phyloP scores from a whole-genome alignment of 2,329 filamentous ascomycete genomes.

The Pseudogymnoascus sp. region DNA sequence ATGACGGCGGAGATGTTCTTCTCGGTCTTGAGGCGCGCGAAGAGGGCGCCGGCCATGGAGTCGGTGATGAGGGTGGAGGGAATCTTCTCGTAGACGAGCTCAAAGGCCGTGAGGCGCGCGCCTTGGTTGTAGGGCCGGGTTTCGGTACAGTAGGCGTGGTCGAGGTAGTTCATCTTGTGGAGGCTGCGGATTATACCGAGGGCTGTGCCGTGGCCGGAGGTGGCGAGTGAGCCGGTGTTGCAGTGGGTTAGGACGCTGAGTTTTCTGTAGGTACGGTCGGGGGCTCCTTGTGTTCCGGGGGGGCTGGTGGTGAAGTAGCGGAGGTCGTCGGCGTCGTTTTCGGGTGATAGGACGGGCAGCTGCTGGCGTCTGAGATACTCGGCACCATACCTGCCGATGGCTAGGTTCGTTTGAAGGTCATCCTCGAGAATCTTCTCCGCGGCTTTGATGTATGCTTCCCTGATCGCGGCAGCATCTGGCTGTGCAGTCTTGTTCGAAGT shows the following conservation, averaged over 20 bases:
- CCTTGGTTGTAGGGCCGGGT: conserved; percentile 98
- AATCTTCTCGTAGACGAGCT: conserved; percentile 89
- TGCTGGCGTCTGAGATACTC: conserved; percentile 60
- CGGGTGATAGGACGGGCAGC: conserved; percentile 22
- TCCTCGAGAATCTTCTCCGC: conserved; percentile 83
- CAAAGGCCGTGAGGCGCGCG: conserved; percentile 87
- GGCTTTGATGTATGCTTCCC: conserved; percentile 65
- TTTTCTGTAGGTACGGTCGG: conserved; percentile 42
- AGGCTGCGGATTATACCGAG: conserved; percentile 88
- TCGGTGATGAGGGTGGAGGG: conserved; percentile 90
- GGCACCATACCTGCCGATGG: conserved; percentile 77
- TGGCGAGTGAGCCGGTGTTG: conserved; percentile 95
- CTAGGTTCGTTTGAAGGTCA: conserved; percentile 80
- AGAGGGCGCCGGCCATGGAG: conserved; percentile 89
- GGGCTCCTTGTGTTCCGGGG: conserved; percentile 34
- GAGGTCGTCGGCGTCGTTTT: conserved; percentile 22
- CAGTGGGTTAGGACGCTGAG: conserved; percentile 93
- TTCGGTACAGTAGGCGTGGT: conserved; percentile 91
- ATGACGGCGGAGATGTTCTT: conserved; percentile 78
- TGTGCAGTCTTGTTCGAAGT: conserved; percentile 21
- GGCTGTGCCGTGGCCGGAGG: conserved; percentile 94
- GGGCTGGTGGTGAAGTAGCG: conserved; percentile 34
- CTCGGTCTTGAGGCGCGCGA: conserved; percentile 54
- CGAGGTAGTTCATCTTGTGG: conserved; percentile 56
- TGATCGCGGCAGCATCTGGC: conserved; percentile 48